Conservation (phyloP, 2,329 filamentous ascomycete species). For the Penicillium sp. region DNA sequence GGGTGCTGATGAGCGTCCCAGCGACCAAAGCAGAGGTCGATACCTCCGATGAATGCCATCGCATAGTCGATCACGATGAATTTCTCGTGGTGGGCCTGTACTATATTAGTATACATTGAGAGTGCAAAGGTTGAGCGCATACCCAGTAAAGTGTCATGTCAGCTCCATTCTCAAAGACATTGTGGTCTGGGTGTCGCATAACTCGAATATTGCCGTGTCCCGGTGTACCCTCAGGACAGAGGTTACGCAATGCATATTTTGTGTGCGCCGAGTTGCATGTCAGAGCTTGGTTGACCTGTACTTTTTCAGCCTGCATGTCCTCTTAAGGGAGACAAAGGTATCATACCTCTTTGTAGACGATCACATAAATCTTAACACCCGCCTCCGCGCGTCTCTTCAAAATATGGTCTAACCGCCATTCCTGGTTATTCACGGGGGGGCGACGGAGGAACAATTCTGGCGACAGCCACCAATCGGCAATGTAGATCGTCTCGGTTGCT, state of each 20-base stretch:
- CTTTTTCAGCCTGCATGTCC: background rate
- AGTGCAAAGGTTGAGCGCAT: slow-evolving; percentile 6
- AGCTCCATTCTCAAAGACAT: slow-evolving; percentile 86
- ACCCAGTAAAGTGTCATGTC: slow-evolving; percentile 96
- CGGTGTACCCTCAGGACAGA: slow-evolving; percentile 78
- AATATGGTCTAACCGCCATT: slow-evolving; percentile 83
- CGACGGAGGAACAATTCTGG: slow-evolving; percentile 83
- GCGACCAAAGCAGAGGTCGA: slow-evolving; percentile 93
- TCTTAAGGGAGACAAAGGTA: background rate
- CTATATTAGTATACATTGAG: slow-evolving; percentile 5
- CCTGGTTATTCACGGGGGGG: slow-evolving; percentile 76
- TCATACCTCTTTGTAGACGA: slow-evolving; percentile 80
- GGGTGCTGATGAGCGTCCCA: slow-evolving; percentile 89
- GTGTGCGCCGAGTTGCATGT: slow-evolving; percentile 94
- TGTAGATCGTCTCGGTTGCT: slow-evolving; percentile 91
- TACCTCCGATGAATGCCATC: slow-evolving; percentile 86
- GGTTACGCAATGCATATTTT: slow-evolving; percentile 75
- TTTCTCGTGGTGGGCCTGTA: slow-evolving; percentile 86
- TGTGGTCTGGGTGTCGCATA: slow-evolving; percentile 92
- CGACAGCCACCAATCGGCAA: slow-evolving; percentile 95
- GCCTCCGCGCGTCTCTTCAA: slow-evolving; percentile 86
- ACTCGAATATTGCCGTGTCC: slow-evolving; percentile 87
- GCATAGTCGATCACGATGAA: slow-evolving; percentile 93
- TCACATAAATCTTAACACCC: slow-evolving; percentile 91
- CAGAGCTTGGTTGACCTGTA: slow-evolving; percentile 66